These are phyloP conservation scores for Stagonosporopsis rhizophila DNA, from an alignment of 2,329 filamentous ascomycete genomes.

Conservation along the genomic window DNA sequence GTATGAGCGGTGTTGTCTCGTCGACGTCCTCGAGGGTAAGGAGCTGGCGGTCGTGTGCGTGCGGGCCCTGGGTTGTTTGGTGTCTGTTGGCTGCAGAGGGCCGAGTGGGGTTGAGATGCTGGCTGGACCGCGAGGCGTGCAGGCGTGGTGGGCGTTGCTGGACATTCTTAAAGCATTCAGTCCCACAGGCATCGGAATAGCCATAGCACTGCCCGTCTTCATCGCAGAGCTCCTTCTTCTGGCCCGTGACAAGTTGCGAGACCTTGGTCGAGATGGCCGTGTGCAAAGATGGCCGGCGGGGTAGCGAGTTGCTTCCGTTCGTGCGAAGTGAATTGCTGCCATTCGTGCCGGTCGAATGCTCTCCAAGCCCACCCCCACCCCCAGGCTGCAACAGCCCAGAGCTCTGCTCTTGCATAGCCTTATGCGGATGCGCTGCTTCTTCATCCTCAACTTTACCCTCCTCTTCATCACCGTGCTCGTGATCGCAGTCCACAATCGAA, in stretches of 20 bases:
- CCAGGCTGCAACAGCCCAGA: conserved; percentile 19
- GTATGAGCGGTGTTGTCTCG: conserved; percentile 32
- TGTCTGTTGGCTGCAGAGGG: conserved; percentile 31
- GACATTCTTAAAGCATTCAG: conserved; percentile 64
- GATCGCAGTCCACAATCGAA: conserved; percentile 81
- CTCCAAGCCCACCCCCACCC: conserved; percentile 21
- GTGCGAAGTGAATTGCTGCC: conserved; percentile 22
- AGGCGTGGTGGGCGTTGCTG: conserved; percentile 45
- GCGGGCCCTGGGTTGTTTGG: conserved; percentile 29
- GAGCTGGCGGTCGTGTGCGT: conserved; percentile 38
- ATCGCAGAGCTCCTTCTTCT: conserved; percentile 60
- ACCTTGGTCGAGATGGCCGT: conserved; percentile 53
- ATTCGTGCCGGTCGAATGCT: conserved; percentile 29
- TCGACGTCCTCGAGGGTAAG: conserved; percentile 38
- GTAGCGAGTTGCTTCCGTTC: conserved; percentile 17
- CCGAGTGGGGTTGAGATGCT: conserved; percentile 23
- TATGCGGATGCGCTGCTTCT: conserved; percentile 25
- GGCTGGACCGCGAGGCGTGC: conserved; percentile 28
- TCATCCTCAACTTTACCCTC: conserved; percentile 42
- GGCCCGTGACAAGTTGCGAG: conserved; percentile 57
- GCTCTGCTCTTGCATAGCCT: conserved; percentile 33
- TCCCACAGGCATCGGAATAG: conserved; percentile 66
- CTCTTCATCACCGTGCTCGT: conserved; percentile 68
- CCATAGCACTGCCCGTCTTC: conserved; percentile 67
- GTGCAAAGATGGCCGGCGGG: conserved; percentile 51